Percentiles rank a stretch among this genome's conserved stretches.
Evolutionary conservation across 192 early-diverging fungal species (phyloP).

Genomic region (Podila clonocystis): DNA sequence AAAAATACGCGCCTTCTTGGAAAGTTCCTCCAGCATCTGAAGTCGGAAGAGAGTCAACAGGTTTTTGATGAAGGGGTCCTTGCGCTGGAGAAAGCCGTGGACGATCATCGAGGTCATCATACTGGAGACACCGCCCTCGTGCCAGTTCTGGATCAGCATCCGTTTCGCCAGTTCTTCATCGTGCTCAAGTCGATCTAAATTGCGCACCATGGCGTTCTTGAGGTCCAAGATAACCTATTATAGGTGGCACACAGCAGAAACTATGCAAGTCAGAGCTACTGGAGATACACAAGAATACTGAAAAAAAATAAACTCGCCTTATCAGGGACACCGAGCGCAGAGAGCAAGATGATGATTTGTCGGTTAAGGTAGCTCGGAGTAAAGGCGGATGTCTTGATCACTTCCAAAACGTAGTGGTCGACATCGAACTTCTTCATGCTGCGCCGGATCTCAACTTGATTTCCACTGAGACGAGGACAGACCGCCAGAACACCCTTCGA

Average conservation of each 20-base stretch:
- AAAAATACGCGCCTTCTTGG: slow-evolving; percentile 64
- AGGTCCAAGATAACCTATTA: slow-evolving; percentile 59
- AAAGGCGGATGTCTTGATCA: slow-evolving; percentile 63
- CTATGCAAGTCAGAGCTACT: background rate
- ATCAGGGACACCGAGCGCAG: slow-evolving; percentile 66
- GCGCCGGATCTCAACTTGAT: slow-evolving; percentile 60
- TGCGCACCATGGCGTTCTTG: slow-evolving; percentile 52
- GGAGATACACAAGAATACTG: background rate
- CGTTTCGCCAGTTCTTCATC: slow-evolving; percentile 47
- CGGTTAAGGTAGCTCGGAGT: slow-evolving; percentile 69
- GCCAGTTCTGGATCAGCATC: slow-evolving; percentile 52
- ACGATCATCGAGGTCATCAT: slow-evolving; percentile 54
- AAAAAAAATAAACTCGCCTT: background rate
- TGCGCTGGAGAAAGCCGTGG: slow-evolving; percentile 55
- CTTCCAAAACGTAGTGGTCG: slow-evolving; percentile 59
- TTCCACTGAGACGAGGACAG: slow-evolving; percentile 25
- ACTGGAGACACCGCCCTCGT: slow-evolving; percentile 53
- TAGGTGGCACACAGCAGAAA: background rate
- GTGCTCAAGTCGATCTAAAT: slow-evolving; percentile 47
- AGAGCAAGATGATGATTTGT: slow-evolving; percentile 71
- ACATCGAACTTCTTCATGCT: slow-evolving; percentile 71
- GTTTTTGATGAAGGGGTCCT: slow-evolving; percentile 58
- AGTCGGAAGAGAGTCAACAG: slow-evolving; percentile 56
- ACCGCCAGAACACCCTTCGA: slow-evolving; percentile 70
- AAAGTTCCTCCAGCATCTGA: slow-evolving; percentile 56